These are phyloP conservation scores for Rubia balearica DNA, from an alignment of 305 asterid genomes.

Conservation along the genomic window DNA sequence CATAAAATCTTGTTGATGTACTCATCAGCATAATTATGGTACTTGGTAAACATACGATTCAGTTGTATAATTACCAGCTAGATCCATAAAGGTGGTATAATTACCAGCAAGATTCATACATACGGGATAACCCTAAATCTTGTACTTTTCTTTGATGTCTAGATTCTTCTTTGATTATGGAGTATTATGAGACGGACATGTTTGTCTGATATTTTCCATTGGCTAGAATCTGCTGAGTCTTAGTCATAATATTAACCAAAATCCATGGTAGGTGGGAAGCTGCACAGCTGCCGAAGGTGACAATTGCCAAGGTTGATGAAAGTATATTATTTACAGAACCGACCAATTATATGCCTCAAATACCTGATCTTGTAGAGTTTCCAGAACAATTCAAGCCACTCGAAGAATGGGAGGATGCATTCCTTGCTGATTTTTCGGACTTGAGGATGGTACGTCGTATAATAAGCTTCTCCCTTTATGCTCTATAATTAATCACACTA, in stretches of 20 bases:
- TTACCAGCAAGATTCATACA: not conserved
- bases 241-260: not conserved
- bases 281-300: slow-evolving; percentile 63
- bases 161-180: not conserved
- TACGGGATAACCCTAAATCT: not conserved
- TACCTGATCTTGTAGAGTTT: slow-evolving; percentile 74
- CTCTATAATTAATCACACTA: slow-evolving; percentile 2
- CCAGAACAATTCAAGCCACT: slow-evolving; percentile 64
- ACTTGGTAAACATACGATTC: not conserved
- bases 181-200: not conserved
- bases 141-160: not conserved
- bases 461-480: not conserved
- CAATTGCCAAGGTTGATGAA: slow-evolving; percentile 47
- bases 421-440: slow-evolving; percentile 75
- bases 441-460: slow-evolving; percentile 55
- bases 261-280: slow-evolving; percentile 73
- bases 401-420: slow-evolving; percentile 87
- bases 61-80: not conserved
- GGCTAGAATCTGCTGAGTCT: not conserved
- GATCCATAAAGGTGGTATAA: not conserved
- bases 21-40: not conserved
- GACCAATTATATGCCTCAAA: slow-evolving; percentile 79
- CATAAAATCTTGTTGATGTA: too few species aligned
- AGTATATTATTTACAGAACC: slow-evolving; percentile 48
- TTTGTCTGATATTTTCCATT: not conserved